Evolutionary conservation across 1,139 yeast genomes (phyloP).

Genomic region (Suhomyces anneliseae): DNA sequence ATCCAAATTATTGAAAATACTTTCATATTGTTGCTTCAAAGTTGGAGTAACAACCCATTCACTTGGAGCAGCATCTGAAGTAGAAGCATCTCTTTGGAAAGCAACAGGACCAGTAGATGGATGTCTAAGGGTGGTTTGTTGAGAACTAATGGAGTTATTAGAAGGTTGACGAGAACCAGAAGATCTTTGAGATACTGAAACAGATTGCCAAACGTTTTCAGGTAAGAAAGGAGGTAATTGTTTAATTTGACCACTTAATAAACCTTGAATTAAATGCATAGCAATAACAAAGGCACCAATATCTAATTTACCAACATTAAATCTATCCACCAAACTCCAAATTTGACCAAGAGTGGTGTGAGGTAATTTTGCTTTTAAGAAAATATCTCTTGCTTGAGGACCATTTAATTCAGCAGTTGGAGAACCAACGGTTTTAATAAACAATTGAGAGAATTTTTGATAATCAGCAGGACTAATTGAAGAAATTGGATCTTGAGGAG

Average conservation of each 20-base stretch:
- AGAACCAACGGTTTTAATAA: conserved; percentile 70
- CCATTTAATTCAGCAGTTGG: conserved; percentile 57
- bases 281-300: conserved; percentile 83
- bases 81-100: conserved; percentile 15
- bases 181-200: conserved; percentile 12
- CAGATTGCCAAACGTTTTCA: conserved; percentile 63
- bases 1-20: conserved; percentile 76
- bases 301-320: conserved; percentile 68
- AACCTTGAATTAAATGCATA: conserved; percentile 89
- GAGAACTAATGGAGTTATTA: conserved; percentile 53
- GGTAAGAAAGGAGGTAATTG: conserved; percentile 74
- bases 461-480: conserved; percentile 65
- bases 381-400: conserved; percentile 75
- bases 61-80: conserved; percentile 9
- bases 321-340: conserved; percentile 84
- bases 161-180: conserved; percentile 36
- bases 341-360: conserved; percentile 75
- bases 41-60: conserved; percentile 73
- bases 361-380: conserved; percentile 84
- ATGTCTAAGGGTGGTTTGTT: conserved; percentile 43
- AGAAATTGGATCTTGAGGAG: conserved; percentile 52
- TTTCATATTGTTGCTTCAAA: conserved; percentile 76
- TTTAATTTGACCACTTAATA: conserved; percentile 64
- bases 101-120: conserved; percentile 12
- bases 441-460: conserved; percentile 70